phyloP scores from a whole-genome alignment of 345 rosid genomes.

The Hevea brasiliensis region DNA sequence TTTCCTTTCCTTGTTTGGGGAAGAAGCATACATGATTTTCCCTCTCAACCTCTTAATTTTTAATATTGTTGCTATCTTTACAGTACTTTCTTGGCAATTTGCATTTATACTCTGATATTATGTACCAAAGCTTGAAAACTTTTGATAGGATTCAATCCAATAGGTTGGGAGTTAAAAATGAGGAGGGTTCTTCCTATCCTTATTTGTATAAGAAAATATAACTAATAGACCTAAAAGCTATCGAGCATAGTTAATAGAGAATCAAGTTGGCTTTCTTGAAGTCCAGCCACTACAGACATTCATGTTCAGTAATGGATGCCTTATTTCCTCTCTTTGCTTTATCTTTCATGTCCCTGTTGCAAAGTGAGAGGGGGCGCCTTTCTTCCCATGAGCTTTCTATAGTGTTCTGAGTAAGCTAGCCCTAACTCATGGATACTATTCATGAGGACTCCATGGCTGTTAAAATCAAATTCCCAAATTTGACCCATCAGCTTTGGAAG shows the following conservation, averaged over 20 bases:
- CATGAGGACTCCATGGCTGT: background rate
- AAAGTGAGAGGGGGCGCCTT: constrained; percentile 37
- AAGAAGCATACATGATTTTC: too few species aligned
- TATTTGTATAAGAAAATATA: too few species aligned
- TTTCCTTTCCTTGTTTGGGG: too few species aligned
- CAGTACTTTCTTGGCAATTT: too few species aligned
- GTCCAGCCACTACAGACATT: constrained; percentile 45
- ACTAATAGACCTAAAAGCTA: too few species aligned
- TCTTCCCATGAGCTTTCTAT: constrained; percentile 17
- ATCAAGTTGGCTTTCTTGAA: constrained; percentile 37
- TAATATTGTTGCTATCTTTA: too few species aligned
- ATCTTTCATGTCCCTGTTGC: constrained; percentile 23
- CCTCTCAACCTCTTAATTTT: too few species aligned
- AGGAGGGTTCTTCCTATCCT: too few species aligned
- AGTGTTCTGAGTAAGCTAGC: constrained; percentile 17
- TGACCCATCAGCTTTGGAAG: background rate
- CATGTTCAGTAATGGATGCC: constrained; percentile 31
- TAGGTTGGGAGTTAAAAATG: too few species aligned
- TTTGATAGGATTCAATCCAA: too few species aligned
- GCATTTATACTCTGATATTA: too few species aligned
- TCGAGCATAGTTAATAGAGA: constrained; percentile 45
- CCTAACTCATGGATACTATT: constrained; percentile 17
- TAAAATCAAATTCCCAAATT: background rate
- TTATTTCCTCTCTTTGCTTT: constrained; percentile 37
- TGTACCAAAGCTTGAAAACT: too few species aligned